Base-by-base conservation (phyloP, 2,329 filamentous ascomycete genomes). In the Bipolaris zeicola region DNA sequence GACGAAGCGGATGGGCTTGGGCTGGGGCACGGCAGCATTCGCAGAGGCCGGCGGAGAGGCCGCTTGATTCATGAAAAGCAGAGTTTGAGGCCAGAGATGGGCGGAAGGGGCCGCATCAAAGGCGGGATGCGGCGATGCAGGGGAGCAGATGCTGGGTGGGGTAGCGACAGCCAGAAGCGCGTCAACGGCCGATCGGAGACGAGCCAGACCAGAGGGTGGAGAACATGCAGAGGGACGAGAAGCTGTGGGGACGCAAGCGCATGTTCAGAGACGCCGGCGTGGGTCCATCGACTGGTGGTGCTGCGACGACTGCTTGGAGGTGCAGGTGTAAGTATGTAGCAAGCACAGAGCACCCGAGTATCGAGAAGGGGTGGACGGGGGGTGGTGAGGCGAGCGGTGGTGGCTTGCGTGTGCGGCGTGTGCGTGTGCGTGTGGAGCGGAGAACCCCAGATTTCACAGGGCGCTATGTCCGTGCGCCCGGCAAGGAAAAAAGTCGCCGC, bases 1-100 rank as follows among this genome's bases (percentile, higher is more conserved):
- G 50, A 78, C 73, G 66, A 78, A 78, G 61, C 75, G 74, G 57
- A 78, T 77, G 59, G 75, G 73, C 69, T 74, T 74, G 37, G 69
- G 68, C 61, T 65, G 67, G 45, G 69, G 68, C 42, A 68, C 63
- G 38, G 70, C 56, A 59, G 67, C 64, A 66, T 66, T 63, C 20
- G 70, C 67, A 57, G 70, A 63, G 46, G 70, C 59, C 55, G 64
- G 64, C 47, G 70, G 55, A 42, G 66, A 54, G 22, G 68, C 64
- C 52, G 56, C 64, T 67, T 63, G 65, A 73, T 73, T 71, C 73
- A 76, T 76, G 62, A 71, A 73, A 52, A 52, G 59, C 46, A 63
- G 52, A 60, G 58, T 58, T 44, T 38, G 49, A 50, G 34, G 51
- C 52, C 57, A 43, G 52, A 57, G 50, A 52, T 36, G 55, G 47